Percentiles rank a stretch among this genome's conserved stretches.
Conservation (phyloP, 83 land plant genomes). For the Diphasiastrum complanatum region DNA sequence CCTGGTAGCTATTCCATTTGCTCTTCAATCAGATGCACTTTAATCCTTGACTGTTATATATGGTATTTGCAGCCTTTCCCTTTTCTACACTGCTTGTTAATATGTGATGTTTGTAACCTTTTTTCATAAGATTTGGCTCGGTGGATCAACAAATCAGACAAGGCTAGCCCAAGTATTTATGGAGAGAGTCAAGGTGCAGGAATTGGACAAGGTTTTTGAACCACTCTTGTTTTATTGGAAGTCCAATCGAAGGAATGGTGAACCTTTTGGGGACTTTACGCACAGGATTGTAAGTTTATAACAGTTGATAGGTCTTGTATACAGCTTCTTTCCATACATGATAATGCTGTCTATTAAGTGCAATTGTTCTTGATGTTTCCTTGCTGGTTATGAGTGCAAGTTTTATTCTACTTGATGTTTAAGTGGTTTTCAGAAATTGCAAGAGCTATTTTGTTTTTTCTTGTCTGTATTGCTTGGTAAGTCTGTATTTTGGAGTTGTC, state of each 20-base stretch:
- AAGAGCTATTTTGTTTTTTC: too few species aligned
- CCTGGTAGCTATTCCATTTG: too few species aligned
- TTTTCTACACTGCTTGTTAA: constrained; percentile 1
- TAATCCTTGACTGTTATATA: neutral
- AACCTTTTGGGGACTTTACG: constrained; percentile 85
- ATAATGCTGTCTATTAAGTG: too few species aligned
- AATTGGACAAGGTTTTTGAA: constrained; percentile 84
- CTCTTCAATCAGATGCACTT: too few species aligned
- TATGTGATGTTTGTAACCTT: neutral
- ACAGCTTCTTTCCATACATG: too few species aligned
- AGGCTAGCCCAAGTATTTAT: constrained; percentile 69
- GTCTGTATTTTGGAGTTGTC: too few species aligned
- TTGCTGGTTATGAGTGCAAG: too few species aligned
- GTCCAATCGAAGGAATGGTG: constrained; percentile 42
- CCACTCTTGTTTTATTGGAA: constrained; percentile 87
- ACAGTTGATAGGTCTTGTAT: too few species aligned
- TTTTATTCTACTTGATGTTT: too few species aligned
- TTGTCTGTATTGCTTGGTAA: too few species aligned
- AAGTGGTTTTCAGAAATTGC: too few species aligned
- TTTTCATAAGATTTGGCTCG: constrained; percentile 81
- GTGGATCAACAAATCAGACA: constrained; percentile 85
- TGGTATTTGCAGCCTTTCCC: neutral
- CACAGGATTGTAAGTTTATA: constrained; percentile 60
- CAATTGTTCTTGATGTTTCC: too few species aligned
- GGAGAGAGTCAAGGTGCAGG: constrained; percentile 89